Evolutionary conservation across 2,329 filamentous ascomycete species (phyloP).

Genomic region (Elsinoe perseae): DNA sequence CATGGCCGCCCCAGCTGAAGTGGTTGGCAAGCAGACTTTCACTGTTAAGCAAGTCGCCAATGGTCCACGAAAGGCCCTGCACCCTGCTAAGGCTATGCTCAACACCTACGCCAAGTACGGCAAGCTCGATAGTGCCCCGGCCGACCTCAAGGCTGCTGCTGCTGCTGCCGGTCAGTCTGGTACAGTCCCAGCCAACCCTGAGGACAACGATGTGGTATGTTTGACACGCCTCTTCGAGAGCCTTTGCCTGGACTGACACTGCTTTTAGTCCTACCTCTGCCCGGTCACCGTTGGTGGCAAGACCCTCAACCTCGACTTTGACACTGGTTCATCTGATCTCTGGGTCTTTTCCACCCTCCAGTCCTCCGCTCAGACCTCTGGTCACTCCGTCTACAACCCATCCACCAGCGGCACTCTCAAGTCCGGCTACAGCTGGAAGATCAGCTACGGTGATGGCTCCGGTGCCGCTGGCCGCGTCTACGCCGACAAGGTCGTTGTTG

Average conservation of each 20-base stretch:
- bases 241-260: conserved; percentile 23
- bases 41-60: conserved; percentile 25
- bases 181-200: conserved; percentile 34
- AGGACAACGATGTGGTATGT: conserved; percentile 11
- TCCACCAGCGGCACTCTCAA: conserved; percentile 39
- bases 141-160: conserved; percentile 24
- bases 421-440: conserved; percentile 48
- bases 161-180: conserved; percentile 33
- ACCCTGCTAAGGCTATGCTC: conserved; percentile 24
- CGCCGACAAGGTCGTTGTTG: conserved; percentile 56
- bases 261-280: conserved; percentile 32
- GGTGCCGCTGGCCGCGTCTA: conserved; percentile 58
- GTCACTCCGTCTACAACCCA: conserved; percentile 53
- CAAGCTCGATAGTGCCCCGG: conserved; percentile 13
- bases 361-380: conserved; percentile 41
- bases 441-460: conserved; percentile 59
- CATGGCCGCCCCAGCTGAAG: conserved; percentile 25
- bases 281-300: conserved; percentile 58
- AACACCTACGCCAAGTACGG: conserved; percentile 20
- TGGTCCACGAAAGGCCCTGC: conserved; percentile 17
- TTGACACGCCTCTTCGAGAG: too few species aligned
- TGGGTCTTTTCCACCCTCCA: conserved; percentile 61
- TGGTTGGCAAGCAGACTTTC: conserved; percentile 24
- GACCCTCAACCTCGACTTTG: conserved; percentile 59
- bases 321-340: conserved; percentile 63